Evolutionary conservation across 257 asterid species (phyloP), one percentile per base, ranked within the genome.

Genomic region (Fraxinus americana): DNA sequence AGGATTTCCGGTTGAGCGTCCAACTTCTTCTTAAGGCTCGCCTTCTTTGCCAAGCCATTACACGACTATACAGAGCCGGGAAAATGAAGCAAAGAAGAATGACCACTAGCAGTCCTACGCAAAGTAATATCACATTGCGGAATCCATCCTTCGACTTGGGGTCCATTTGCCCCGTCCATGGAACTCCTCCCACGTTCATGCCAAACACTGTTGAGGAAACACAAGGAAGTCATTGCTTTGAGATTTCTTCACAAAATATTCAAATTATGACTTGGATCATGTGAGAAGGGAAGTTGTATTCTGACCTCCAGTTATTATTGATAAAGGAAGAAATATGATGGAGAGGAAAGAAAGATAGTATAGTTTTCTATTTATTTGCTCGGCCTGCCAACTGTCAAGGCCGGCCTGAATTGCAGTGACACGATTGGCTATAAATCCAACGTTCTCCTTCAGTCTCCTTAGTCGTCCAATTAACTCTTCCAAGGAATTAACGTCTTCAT

Each of bases 121-220:
- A 90, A 6, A 96, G 41, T 36, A 91, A 35, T 84, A 93, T 61
- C 25, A 93, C 99, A 23, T 93, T 96, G 54, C 82, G 90, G 67
- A 96, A 96, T 1, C 99, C 99, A 43, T 96, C 93, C 71, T 87
- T 88, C 82, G 90, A 27, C 54, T 73, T 83, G 0, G 92, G 97
- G 36, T 85, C 85, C 21, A 75, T 71, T 84, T 96, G 99, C 23
- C 87, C 90, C 0, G 98, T 92, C 99, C 99, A 96, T 0, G 99
- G 97, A 66, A 96, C 99, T 29, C 99, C 98, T 71, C 99, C 98
- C 72, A 96, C 99, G 23, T 96, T 96, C 99, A 96, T 96, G 77
- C 98, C 98, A 38, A 96, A 96, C 73, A 92, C 99, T 93, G 86
- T 78, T 5, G 19, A 52, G 13, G 38, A 43, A 72, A 25, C 66